A percentile compares a stretch with the other conserved stretches of the same genome.
phyloP scores from a whole-genome alignment of 108 stramenopile genomes.

The Bacterosira constricta region DNA sequence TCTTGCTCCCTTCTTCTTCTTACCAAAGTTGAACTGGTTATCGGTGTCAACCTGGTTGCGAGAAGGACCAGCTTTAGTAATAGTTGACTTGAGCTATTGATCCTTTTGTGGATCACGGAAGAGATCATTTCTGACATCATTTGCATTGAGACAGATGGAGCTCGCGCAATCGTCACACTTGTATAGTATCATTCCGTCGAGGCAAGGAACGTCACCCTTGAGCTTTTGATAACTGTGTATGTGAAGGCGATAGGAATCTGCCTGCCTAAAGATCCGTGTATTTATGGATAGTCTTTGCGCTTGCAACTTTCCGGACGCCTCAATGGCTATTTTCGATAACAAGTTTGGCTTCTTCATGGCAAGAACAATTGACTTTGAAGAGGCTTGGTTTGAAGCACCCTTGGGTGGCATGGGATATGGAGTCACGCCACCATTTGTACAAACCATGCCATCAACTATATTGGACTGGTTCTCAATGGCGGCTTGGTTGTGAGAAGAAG shows the following conservation, averaged over 20 bases:
- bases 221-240: conserved; percentile 37
- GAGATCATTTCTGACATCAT: conserved; percentile 59
- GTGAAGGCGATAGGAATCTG: no score
- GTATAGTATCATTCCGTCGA: conserved; percentile 72
- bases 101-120: conserved; percentile 34
- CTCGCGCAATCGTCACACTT: conserved; percentile 42
- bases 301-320: conserved; percentile 65
- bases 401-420: conserved; percentile 22
- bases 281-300: conserved; percentile 62
- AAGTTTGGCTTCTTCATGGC: no score
- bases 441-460: conserved; percentile 11
- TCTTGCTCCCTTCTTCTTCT: no score
- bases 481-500: conserved; percentile 24
- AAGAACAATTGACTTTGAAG: no score
- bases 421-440: conserved; percentile 15
- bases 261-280: no score
- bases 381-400: no score
- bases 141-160: conserved; percentile 63
- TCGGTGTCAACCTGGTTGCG: no score
- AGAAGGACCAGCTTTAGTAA: conserved; percentile 23
- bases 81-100: conserved; percentile 21
- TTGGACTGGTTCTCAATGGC: conserved; percentile 15
- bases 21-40: no score
- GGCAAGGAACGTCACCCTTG: conserved; percentile 60
- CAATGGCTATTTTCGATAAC: conserved; percentile 32